Percentiles rank a stretch among this genome's conserved stretches.
phyloP scores from a whole-genome alignment of 2,329 filamentous ascomycete genomes.

The Aspergillus quadrilineatus region DNA sequence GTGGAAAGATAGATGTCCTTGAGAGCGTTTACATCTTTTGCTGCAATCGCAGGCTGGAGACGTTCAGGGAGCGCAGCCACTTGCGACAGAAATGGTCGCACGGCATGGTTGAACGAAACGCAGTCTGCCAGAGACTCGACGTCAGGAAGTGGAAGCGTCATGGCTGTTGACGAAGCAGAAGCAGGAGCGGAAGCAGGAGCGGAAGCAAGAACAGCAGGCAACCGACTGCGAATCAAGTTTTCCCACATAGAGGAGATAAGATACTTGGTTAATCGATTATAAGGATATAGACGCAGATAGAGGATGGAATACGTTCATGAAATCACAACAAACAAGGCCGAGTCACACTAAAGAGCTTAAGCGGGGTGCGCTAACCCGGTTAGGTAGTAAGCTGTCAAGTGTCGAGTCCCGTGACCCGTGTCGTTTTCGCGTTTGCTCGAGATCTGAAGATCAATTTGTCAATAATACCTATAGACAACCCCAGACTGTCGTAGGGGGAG shows the following conservation, averaged over 20 bases:
- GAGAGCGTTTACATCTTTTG: slow-evolving; percentile 61
- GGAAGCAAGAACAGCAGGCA: not conserved
- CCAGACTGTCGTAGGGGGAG: not conserved
- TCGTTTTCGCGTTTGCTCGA: slow-evolving; percentile 22
- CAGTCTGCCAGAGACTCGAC: slow-evolving; percentile 71
- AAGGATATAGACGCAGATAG: not conserved
- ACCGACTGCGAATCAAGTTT: slow-evolving; percentile 9
- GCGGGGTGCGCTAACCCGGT: slow-evolving; percentile 6
- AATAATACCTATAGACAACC: not conserved
- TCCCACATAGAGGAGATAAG: slow-evolving; percentile 12
- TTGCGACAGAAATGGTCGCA: slow-evolving; percentile 72
- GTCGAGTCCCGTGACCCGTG: slow-evolving; percentile 12
- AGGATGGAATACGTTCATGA: not conserved
- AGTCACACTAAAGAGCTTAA: not conserved
- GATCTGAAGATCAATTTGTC: not conserved
- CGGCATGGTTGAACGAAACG: slow-evolving; percentile 70
- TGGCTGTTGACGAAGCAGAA: slow-evolving; percentile 47
- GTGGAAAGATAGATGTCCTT: slow-evolving; percentile 74
- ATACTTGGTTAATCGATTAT: too few species aligned
- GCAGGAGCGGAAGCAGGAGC: not conserved
- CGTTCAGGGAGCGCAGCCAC: slow-evolving; percentile 68
- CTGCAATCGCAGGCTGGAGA: slow-evolving; percentile 59
- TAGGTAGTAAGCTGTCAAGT: not conserved
- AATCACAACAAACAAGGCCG: slow-evolving; percentile 10
- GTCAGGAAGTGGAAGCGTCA: slow-evolving; percentile 59